Base-by-base conservation (phyloP, 106 monocot species). In the Platanthera guangdongensis region DNA sequence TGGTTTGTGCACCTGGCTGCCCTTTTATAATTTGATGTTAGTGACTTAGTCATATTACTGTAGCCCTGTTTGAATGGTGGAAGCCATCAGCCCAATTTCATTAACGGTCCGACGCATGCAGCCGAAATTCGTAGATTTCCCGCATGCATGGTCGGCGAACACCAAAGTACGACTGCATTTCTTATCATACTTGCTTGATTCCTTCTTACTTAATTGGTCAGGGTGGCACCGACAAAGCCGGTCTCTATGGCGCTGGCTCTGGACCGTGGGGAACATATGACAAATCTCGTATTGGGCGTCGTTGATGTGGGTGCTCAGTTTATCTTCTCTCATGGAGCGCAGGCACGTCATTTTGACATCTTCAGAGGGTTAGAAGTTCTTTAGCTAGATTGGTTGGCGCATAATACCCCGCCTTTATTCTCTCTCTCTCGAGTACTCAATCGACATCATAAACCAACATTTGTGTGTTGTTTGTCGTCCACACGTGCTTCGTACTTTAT, bases 191-290 rank as follows among this genome's bases (percentile, higher is more conserved):
- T 39, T 39, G 39, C 39, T 39, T 39, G 39, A 39, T 68, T 8
- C 51, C 51, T 18, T 39, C 39, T 57, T 54, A 12, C 68, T 70
- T 39, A 0, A 39, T 50, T 54, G 39, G 1, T 55, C 79, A 92
- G 88, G 88, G 80, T 67, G 75, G 72, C 73, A 14, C 85, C 54
- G 85, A 86, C 30, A 86, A 86, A 71, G 81, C 81, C 28, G 74
- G 83, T 75, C 15, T 74, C 5, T 81, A 83, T 84, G 86, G 83
- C 77, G 76, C 72, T 63, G 81, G 80, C 3, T 74, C 88, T 78
- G 84, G 91, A 57, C 53, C 84, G 57, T 86, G 92, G 89, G 87
- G 80, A 76, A n/a, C 83, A 51, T 82, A 74, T 81, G 92, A 92
- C 59, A 89, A 83, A 63, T 87, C 82, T 73, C 86, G 60, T 51